Evolutionary conservation across 768 basidiomycete species (phyloP).

Genomic region (Neoboletus magnificus): DNA sequence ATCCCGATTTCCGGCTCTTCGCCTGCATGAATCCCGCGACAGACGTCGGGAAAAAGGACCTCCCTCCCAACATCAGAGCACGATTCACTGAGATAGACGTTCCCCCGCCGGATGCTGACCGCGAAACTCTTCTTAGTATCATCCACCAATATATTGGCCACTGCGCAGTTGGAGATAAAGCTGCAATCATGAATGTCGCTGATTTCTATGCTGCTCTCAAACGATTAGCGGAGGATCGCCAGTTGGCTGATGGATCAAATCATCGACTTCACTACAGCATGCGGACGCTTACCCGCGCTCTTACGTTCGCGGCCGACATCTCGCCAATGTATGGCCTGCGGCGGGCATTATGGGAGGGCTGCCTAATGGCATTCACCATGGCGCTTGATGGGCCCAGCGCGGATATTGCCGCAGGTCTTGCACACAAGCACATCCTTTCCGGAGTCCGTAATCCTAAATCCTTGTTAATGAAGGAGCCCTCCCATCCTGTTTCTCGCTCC

Average conservation of each 20-base stretch:
- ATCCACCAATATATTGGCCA: conserved; percentile 87
- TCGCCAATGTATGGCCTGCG: conserved; percentile 74
- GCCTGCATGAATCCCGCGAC: conserved; percentile 99
- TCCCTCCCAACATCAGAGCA: conserved; percentile 84
- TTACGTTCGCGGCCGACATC: conserved; percentile 86
- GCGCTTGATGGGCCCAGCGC: conserved; percentile 74
- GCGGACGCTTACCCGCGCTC: conserved; percentile 88
- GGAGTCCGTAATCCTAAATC: conserved; percentile 80
- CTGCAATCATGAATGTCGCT: conserved; percentile 84
- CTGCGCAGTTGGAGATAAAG: conserved; percentile 78
- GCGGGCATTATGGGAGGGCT: conserved; percentile 92
- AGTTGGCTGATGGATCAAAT: conserved; percentile 91
- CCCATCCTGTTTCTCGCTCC: conserved; percentile 43
- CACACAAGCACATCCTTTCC: conserved; percentile 73
- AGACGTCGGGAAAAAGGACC: conserved; percentile 96
- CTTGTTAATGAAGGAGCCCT: conserved; percentile 66
- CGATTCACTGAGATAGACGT: conserved; percentile 97
- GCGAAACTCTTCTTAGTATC: conserved; percentile 84
- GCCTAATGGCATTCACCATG: conserved; percentile 98
- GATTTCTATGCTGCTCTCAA: conserved; percentile 88
- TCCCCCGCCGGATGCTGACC: conserved; percentile 88
- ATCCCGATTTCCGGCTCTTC: conserved; percentile 93
- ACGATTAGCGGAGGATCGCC: conserved; percentile 63
- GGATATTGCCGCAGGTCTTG: conserved; percentile 59
- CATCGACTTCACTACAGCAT: conserved; percentile 94